phyloP scores from a whole-genome alignment of 768 basidiomycete genomes.

The Suillus plorans region DNA sequence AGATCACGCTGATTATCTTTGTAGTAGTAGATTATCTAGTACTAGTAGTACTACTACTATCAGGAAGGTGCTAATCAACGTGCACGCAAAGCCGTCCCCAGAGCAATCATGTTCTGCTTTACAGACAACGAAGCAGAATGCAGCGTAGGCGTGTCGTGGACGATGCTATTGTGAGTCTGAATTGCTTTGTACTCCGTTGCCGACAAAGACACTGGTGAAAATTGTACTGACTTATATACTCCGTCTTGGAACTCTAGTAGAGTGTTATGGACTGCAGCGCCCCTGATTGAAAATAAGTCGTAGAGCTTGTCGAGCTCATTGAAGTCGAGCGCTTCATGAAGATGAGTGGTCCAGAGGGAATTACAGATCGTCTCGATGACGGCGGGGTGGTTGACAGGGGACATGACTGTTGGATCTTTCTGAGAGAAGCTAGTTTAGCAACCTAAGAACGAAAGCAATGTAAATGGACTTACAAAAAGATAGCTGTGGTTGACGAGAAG shows the following conservation, averaged over 20 bases:
- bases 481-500: background rate
- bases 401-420: background rate
- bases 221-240: background rate
- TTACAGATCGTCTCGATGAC: background rate
- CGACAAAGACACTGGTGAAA: background rate
- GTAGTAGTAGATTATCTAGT: background rate
- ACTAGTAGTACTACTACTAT: background rate
- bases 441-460: background rate
- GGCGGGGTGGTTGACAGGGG: background rate
- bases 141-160: background rate
- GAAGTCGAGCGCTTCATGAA: background rate
- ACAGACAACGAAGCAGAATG: background rate
- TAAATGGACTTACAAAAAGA: background rate
- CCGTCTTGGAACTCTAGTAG: background rate
- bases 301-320: background rate
- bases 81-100: background rate
- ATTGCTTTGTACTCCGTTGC: background rate
- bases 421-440: background rate
- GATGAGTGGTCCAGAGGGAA: background rate
- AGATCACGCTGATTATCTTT: background rate
- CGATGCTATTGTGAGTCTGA: background rate
- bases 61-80: background rate
- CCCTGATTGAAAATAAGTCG: background rate
- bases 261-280: background rate
- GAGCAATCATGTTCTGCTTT: background rate